Base-by-base conservation (phyloP, 2,329 filamentous ascomycete species). In the Metarhizium rileyi region DNA sequence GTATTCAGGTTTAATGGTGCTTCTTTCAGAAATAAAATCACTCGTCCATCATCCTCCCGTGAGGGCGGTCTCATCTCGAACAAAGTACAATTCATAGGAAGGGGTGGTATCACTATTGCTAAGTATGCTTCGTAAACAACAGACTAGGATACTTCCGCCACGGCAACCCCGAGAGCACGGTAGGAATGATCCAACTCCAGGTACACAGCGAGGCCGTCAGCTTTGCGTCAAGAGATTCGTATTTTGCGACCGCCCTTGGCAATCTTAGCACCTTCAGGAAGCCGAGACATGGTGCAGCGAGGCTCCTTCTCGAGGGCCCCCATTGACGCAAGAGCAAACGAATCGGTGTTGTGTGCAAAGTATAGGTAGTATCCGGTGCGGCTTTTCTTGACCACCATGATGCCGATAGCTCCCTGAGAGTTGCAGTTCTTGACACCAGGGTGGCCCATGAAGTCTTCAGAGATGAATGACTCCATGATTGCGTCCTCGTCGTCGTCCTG, bases 311-410 rank as follows among this genome's bases (percentile, higher is more conserved):
- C 90, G 25, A 81, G 77, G 2, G 84, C 86, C 35, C 85, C 81
- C 87, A 97, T 94, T 3, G 89, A 94, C 1, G 90, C 89, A 48
- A 98, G 70, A 5, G 90, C 90, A 71, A 86, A 84, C 2, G 79
- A 83, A 64, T 97, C 91, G 1, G 93, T 98, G 62, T 97, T 98
- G 73, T 98, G 93, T 1, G 86, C 90, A 70, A 95, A 98, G 66
- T 91, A 91, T 47, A 98, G 78, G 62, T 86, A 89, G 55, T 88
- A 81, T 1, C 89, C 90, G 22, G 79, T 75, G 12, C 72, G 74
- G 1, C 80, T 84, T 71, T 90, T 93, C 71, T 97, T 97, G 59
- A 96, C 86, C 1, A 83, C 83, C 72, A 98, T 83, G 51, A 95
- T 80, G 2, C 93, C 93, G 60, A 98, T 94, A 27, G 91, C 90